Evolutionary conservation across 345 rosid genomes (phyloP).

Genomic region (Linum tenue): DNA sequence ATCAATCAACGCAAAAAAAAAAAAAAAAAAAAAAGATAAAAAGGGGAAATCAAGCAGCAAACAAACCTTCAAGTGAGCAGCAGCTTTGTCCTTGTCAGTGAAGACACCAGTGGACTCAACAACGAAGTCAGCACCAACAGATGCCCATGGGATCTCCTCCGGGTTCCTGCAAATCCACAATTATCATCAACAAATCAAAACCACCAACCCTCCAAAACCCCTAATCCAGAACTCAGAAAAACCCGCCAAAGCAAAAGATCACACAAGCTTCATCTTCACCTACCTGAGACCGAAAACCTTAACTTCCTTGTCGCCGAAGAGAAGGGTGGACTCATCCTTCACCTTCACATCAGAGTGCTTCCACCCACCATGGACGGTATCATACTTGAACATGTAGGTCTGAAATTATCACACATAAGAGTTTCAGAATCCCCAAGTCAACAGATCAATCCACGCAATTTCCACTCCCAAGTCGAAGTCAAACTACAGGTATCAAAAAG

Average conservation of each 20-base stretch:
- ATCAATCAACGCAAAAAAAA: no score
- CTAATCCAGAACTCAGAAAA: no score
- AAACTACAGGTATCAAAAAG: not conserved
- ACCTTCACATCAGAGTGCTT: not conserved
- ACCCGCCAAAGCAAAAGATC: no score
- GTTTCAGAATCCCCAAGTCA: not conserved
- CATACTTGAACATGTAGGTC: not conserved
- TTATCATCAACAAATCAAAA: no score
- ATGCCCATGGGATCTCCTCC: not conserved
- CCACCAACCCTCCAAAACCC: no score
- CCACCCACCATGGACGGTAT: not conserved
- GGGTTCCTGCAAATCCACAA: not conserved
- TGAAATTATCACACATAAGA: no score
- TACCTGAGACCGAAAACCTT: not conserved
- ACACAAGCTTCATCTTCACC: no score
- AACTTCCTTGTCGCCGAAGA: not conserved
- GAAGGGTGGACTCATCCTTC: not conserved
- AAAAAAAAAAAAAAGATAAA: constrained; percentile 12
- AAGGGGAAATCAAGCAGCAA: not conserved
- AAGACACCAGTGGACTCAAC: not conserved
- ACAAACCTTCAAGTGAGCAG: not conserved
- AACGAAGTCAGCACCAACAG: not conserved
- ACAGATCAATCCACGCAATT: not conserved
- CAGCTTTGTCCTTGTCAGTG: not conserved
- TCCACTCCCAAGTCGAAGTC: not conserved